Percentiles rank a stretch among this genome's conserved stretches.
These are phyloP conservation scores for Trichosanthes cucumerina DNA, from an alignment of 306 rosid genomes.

Conservation along the genomic window DNA sequence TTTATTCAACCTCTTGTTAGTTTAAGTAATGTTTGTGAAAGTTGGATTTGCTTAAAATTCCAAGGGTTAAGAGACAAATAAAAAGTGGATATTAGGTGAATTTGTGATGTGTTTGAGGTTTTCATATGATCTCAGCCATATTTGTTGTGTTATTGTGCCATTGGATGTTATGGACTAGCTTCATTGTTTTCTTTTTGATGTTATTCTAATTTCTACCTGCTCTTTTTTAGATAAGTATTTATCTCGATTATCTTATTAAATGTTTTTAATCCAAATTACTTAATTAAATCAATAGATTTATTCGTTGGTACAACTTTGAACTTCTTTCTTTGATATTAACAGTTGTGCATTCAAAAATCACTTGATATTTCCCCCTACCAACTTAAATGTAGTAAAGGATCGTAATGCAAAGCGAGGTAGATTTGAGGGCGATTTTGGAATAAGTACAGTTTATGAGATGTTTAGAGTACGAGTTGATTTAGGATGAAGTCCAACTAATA, in stretches of 20 bases:
- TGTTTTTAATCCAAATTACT: not conserved
- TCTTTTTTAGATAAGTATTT: not conserved
- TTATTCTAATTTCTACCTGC: conserved; percentile 2
- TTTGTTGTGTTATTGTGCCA: not conserved
- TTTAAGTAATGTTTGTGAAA: not conserved
- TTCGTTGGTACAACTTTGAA: no score
- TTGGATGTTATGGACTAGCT: not conserved
- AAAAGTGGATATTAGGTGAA: conserved; percentile 11
- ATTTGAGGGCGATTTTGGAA: no score
- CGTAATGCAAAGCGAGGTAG: no score
- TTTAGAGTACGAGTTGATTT: no score
- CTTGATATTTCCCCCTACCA: no score
- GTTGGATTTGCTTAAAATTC: not conserved
- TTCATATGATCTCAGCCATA: not conserved
- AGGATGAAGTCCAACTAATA: no score
- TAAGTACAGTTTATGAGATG: no score
- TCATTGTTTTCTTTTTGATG: not conserved
- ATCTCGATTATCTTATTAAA: not conserved
- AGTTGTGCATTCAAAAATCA: no score
- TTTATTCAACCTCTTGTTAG: not conserved
- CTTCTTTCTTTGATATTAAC: no score
- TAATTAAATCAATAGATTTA: no score
- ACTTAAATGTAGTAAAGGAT: no score
- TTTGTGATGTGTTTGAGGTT: not conserved
- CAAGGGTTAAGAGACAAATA: not conserved